Conservation (phyloP, 2,329 filamentous ascomycete species). For the Hymenoscyphus repandus region DNA sequence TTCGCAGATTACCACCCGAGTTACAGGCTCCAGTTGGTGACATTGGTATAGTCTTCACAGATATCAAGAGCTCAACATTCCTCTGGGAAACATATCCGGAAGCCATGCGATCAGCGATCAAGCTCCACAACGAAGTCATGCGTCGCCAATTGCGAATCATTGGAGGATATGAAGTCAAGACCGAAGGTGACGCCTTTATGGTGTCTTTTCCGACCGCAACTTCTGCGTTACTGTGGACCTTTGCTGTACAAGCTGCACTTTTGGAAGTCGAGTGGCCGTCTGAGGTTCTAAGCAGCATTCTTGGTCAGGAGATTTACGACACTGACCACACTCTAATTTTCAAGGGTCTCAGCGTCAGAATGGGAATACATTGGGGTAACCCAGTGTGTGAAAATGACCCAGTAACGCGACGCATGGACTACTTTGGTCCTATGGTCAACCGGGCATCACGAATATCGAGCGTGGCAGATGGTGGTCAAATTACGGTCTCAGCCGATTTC, state of each 20-base stretch:
- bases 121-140: constrained; percentile 96
- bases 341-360: constrained; percentile 87
- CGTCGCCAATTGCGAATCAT: constrained; percentile 87
- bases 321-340: constrained; percentile 87
- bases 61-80: constrained; percentile 97
- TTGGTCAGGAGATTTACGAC: constrained; percentile 77
- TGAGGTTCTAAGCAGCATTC: constrained; percentile 81
- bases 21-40: constrained; percentile 88
- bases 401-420: constrained; percentile 97
- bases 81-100: constrained; percentile 94
- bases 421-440: constrained; percentile 99
- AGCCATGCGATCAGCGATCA: constrained; percentile 95
- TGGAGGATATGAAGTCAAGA: constrained; percentile 98
- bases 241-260: constrained; percentile 83
- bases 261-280: constrained; percentile 89
- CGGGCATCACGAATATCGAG: constrained; percentile 90
- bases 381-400: constrained; percentile 95
- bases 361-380: constrained; percentile 95
- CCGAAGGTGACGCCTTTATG: constrained; percentile 99
- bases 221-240: constrained; percentile 91
- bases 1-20: constrained; percentile 82
- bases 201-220: constrained; percentile 96
- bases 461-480: constrained; percentile 93
- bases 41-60: constrained; percentile 91
- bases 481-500: constrained; percentile 94